These are phyloP conservation scores for Yamadazyma scolyti DNA, from an alignment of 805 yeast species.

Conservation along the genomic window DNA sequence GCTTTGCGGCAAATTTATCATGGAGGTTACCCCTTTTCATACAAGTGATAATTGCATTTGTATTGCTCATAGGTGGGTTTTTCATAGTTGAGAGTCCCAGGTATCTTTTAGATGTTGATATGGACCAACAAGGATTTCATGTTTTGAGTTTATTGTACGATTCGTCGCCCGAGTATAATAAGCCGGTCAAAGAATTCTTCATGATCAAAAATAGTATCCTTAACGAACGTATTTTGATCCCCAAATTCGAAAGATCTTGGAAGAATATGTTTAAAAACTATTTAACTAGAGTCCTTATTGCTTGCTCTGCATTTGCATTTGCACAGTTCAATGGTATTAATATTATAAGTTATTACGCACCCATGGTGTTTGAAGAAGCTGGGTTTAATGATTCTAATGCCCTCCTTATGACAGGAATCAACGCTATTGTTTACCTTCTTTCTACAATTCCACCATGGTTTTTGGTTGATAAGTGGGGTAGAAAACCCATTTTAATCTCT, in stretches of 20 bases:
- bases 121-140: conserved; percentile 52
- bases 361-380: conserved; percentile 48
- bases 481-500: conserved; percentile 40
- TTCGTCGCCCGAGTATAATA: conserved; percentile 25
- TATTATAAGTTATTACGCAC: conserved; percentile 56
- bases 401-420: conserved; percentile 42
- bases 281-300: conserved; percentile 30
- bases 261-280: conserved; percentile 38
- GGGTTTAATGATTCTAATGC: conserved; percentile 42
- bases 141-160: conserved; percentile 23
- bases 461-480: conserved; percentile 43
- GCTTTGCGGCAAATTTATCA: conserved; percentile 41
- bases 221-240: conserved; percentile 33
- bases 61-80: conserved; percentile 69
- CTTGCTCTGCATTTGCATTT: conserved; percentile 41
- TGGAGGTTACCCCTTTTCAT: conserved; percentile 80
- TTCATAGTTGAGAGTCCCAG: conserved; percentile 85
- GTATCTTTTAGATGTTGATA: conserved; percentile 82
- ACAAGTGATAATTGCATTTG: conserved; percentile 70
- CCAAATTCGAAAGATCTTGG: conserved; percentile 40
- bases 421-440: conserved; percentile 34
- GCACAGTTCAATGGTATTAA: conserved; percentile 55
- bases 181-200: conserved; percentile 41
- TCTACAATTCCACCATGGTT: conserved; percentile 46
- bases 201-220: conserved; percentile 43